Evolutionary conservation across 768 basidiomycete genomes (phyloP).

Genomic region (Stropharia rugosoannulata): DNA sequence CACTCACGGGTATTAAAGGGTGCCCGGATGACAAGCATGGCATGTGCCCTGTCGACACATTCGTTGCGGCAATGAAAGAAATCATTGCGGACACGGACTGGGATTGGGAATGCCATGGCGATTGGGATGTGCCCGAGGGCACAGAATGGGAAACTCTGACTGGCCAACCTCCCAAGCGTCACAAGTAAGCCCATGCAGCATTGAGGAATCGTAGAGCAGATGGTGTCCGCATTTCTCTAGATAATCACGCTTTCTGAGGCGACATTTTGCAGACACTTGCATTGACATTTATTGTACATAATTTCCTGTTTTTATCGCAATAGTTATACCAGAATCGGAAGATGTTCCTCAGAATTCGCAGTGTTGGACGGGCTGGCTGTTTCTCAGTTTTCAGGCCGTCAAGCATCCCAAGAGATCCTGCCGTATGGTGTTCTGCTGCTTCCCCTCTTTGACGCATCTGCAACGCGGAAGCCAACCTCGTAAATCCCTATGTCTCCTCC

Average conservation of each 20-base stretch:
- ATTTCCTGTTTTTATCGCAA: too few relatives aligned
- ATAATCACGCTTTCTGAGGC: too few relatives aligned
- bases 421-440: constrained; percentile 46
- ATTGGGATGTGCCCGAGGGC: constrained; percentile 73
- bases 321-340: too few relatives aligned
- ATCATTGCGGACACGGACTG: constrained; percentile 70
- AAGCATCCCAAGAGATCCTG: constrained; percentile 38
- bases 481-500: constrained; percentile 38
- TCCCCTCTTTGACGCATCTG: constrained; percentile 24
- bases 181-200: background rate
- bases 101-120: constrained; percentile 70
- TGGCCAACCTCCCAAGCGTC: constrained; percentile 53
- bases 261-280: too few relatives aligned
- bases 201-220: too few relatives aligned
- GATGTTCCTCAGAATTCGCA: too few relatives aligned
- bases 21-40: constrained; percentile 75
- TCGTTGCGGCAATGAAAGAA: constrained; percentile 68
- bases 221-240: too few relatives aligned
- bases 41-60: constrained; percentile 71
- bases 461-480: constrained; percentile 52
- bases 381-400: background rate
- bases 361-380: too few relatives aligned
- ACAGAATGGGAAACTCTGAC: constrained; percentile 70
- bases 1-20: constrained; percentile 73
- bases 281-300: too few relatives aligned